Conservation (phyloP, 73 alveolate species). For the Blepharisma stoltei region DNA sequence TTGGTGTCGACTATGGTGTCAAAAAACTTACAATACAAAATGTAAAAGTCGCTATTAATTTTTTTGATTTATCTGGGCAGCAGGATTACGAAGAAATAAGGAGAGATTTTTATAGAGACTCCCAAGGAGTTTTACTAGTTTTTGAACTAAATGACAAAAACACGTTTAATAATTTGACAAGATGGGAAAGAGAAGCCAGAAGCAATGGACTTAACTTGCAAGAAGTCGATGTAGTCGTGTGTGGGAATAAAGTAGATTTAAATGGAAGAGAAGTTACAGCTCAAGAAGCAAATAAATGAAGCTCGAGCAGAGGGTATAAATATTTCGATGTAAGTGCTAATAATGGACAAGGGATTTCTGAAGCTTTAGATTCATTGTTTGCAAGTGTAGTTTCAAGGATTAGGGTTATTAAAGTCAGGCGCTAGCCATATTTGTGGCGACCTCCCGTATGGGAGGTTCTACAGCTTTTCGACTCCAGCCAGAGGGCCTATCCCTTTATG, state of each 20-base stretch:
- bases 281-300: constrained; percentile 64
- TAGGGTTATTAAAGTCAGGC: too few species aligned
- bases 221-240: constrained; percentile 60
- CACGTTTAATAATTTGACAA: constrained; percentile 58
- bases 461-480: too few species aligned
- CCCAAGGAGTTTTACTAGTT: constrained; percentile 77
- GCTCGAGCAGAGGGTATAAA: constrained; percentile 54
- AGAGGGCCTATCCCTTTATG: too few species aligned
- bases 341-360: constrained; percentile 85
- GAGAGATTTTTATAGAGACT: constrained; percentile 72
- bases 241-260: constrained; percentile 81
- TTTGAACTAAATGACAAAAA: constrained; percentile 73
- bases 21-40: constrained; percentile 87
- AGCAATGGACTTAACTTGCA: constrained; percentile 55
- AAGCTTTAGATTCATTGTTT: constrained; percentile 68
- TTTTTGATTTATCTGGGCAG: constrained; percentile 94
- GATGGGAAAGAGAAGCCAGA: constrained; percentile 82
- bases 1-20: constrained; percentile 99
- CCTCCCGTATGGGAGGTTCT: too few species aligned
- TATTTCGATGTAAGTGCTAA: constrained; percentile 94
- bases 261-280: constrained; percentile 69
- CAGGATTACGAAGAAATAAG: constrained; percentile 86
- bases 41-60: constrained; percentile 78
- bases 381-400: constrained; percentile 26
- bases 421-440: too few species aligned